Conservation (phyloP, 768 basidiomycete species). For the Boletus tylopilopsis region DNA sequence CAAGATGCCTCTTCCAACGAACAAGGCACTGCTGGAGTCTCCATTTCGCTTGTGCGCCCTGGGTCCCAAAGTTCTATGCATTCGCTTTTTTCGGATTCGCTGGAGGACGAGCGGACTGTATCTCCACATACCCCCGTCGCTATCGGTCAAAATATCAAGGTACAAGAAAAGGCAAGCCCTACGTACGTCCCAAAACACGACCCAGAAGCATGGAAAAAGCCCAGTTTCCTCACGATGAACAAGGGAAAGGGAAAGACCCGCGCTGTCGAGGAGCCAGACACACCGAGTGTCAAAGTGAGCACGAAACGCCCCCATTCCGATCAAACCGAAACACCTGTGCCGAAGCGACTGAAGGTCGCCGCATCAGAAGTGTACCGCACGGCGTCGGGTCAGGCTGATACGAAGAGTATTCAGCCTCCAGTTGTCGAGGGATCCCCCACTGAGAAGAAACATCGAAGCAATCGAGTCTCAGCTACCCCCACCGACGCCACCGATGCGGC, state of each 20-base stretch:
- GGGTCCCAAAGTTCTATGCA: slow-evolving; percentile 14
- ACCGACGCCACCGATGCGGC: neutral
- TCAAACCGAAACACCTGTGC: slow-evolving; percentile 4
- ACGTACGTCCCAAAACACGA: slow-evolving; percentile 18
- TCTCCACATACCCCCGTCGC: neutral
- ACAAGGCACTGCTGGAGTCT: neutral
- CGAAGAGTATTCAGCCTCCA: neutral
- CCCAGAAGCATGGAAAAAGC: slow-evolving; percentile 28
- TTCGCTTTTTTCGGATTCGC: slow-evolving; percentile 27
- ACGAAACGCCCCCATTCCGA: slow-evolving; percentile 16
- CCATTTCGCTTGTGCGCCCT: neutral
- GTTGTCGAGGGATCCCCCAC: neutral
- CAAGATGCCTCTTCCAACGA: neutral
- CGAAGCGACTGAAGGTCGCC: slow-evolving; percentile 13
- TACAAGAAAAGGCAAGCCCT: neutral
- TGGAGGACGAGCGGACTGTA: neutral
- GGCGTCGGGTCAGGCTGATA: neutral
- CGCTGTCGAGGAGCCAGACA: slow-evolving; percentile 3
- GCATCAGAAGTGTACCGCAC: neutral
- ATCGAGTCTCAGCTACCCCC: neutral
- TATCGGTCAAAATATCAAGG: neutral
- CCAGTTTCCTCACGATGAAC: slow-evolving; percentile 28
- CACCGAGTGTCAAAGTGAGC: neutral
- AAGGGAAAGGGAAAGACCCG: slow-evolving; percentile 20
- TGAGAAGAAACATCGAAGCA: neutral